These are phyloP conservation scores for Heliophila coronopifolia DNA, from an alignment of 441 rosid species.

Conservation along the genomic window DNA sequence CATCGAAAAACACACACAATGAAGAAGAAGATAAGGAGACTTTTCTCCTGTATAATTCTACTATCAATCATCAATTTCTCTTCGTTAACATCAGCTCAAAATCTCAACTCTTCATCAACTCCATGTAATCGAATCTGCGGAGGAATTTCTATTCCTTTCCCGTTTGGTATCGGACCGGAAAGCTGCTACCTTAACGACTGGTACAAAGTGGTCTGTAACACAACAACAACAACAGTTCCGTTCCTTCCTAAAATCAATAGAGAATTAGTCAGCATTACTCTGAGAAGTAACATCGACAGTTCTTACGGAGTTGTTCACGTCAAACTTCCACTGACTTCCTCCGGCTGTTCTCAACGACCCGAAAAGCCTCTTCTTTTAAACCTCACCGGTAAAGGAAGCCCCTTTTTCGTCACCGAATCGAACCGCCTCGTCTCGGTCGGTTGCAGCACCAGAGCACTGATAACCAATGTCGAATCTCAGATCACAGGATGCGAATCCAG, in stretches of 20 bases:
- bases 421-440: slow-evolving; percentile 32
- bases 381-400: slow-evolving; percentile 27
- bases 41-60: background rate
- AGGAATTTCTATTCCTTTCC: slow-evolving; percentile 31
- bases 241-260: slow-evolving; percentile 21
- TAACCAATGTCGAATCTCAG: slow-evolving; percentile 23
- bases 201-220: slow-evolving; percentile 32
- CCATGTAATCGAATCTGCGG: slow-evolving; percentile 27
- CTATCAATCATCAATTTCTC: slow-evolving; percentile 2
- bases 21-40: slow-evolving; percentile 5
- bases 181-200: slow-evolving; percentile 25
- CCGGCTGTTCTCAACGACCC: slow-evolving; percentile 28
- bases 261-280: slow-evolving; percentile 23
- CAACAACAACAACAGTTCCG: slow-evolving; percentile 1
- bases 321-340: slow-evolving; percentile 29
- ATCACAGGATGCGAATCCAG: slow-evolving; percentile 29
- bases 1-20: background rate
- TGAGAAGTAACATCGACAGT: background rate
- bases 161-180: slow-evolving; percentile 32
- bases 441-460: slow-evolving; percentile 23
- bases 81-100: slow-evolving; percentile 18
- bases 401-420: slow-evolving; percentile 22
- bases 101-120: slow-evolving; percentile 8
- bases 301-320: slow-evolving; percentile 9
- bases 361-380: slow-evolving; percentile 6